Evolutionary conservation across 1,284 basidiomycete genomes (phyloP), one percentile per base, ranked within the genome.

Genomic region (Puccinia hordei): DNA sequence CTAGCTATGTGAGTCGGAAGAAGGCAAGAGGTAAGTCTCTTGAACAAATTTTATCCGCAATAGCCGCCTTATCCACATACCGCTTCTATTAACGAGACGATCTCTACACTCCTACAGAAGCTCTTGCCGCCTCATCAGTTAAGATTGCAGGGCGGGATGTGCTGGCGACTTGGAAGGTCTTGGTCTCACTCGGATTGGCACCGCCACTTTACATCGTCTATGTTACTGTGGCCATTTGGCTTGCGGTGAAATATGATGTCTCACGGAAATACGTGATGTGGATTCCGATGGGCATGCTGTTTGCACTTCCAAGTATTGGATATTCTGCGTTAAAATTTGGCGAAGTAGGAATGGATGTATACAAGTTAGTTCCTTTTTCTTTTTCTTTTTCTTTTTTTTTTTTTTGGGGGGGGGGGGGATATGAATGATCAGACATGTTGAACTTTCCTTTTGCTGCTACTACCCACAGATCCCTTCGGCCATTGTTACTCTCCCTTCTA

Each of bases 301-400:
- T 89, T 24, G 88, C 90, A 1, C 87, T 99, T 55, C 97, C 97
- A 9, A 90, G 92, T 84, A 92, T 98, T 87, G 95, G 93, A 73
- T 95, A 93, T 85, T 94, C 94, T 10, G 93, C 96, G 13, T 89
- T 99, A 82, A 98, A 98, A 86, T 99, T 99, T 85, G 96, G 96
- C 66, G 97, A 99, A 86, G 97, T 96, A 24, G 97, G 97, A 51
- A 92, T 98, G 90, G 97, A 99, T 85, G 95, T 99, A 49, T 89
- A 97, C 82, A 99, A 99, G 94, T 97, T 72, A 72, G 41, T 49
- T n/a, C n/a, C n/a, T n/a, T n/a, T 30, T 8, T 49, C 38, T 0
- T 19, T 63, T 2, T 59, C 15, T 0, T 19, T 38, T 59, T 41
- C 22, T 61, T 30, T 51, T 24, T 27, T 30, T n/a, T n/a, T n/a